Base-by-base conservation (phyloP, 164 flowering plant species). In the Vitis cinerea region DNA sequence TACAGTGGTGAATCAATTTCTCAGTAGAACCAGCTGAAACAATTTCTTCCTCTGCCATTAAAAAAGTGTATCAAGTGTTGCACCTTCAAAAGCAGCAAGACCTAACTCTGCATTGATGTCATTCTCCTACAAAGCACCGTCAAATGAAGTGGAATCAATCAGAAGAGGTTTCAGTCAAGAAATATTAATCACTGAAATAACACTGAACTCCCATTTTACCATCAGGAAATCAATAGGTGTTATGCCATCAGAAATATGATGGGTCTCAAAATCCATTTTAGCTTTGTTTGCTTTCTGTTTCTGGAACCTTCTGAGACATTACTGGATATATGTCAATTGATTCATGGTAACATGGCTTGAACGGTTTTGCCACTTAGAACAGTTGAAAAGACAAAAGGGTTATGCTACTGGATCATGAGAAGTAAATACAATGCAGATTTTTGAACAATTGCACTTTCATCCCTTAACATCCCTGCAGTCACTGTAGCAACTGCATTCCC, bases 381-480 rank as follows among this genome's bases (percentile, higher is more conserved):
- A 47, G 87, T 68, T 64, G 89, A 80, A 66, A 74, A 71, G 59
- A 57, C 59, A 63, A 95, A 95, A 29, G 99, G 99, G 62, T 95
- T 95, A 68, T 93, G 94, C 78, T 95, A 97, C 81, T 93, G 72
- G 98, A 95, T 95, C 79, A 81, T 79, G 64, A 93, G 87, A 17
- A 95, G 93, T 62, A 95, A 77, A 81, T 89, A 86, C 65, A 93
- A 78, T 63, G 98, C 97, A 59, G 94, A 84, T 75, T 95, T 95
- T 80, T 98, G 87, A 57, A 95, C 99, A n/a, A 95, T 82, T 29
- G 98, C 91, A 83, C 89, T 86, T 77, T 91, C 93, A 75, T 95
- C 99, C 81, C 90, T 97, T 82, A 93, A 80, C 72, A 98, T 89
- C 71, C 99, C 98, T 61, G 97, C 87, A 78, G 97, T 93, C 76